A percentile compares a stretch with the other conserved stretches of the same genome.
These are phyloP conservation scores for Amanita molliuscula DNA, from an alignment of 768 basidiomycete genomes.

Conservation along the genomic window DNA sequence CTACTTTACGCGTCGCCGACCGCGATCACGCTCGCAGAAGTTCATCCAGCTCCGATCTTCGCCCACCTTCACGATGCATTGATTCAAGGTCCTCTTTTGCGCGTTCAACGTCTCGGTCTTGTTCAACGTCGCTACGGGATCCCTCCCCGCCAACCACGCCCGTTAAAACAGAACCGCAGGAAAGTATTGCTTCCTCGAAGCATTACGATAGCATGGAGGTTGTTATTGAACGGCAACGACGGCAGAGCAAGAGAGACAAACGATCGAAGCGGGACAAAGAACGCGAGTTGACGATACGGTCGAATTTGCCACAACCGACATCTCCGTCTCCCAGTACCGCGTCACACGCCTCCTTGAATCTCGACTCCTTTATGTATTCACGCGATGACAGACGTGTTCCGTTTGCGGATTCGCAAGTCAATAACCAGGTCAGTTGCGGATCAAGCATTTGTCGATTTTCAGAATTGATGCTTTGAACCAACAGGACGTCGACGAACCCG, in stretches of 20 bases:
- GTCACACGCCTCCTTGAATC: conserved; percentile 32
- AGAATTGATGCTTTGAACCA: conserved; percentile 4
- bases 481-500: conserved; percentile 21
- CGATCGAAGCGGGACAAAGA: conserved; percentile 38
- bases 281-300: conserved; percentile 27
- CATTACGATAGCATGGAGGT: conserved; percentile 69
- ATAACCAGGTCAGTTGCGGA: conserved; percentile 33
- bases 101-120: conserved; percentile 34
- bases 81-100: conserved; percentile 25
- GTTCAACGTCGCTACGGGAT: conserved; percentile 41
- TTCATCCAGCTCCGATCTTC: conserved; percentile 21
- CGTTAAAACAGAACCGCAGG: conserved; percentile 52
- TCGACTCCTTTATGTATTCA: conserved; percentile 40
- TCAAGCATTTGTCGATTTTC: conserved; percentile 6
- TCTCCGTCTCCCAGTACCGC: conserved; percentile 45
- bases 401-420: conserved; percentile 19
- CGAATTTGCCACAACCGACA: conserved; percentile 23
- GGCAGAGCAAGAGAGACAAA: conserved; percentile 44
- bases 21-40: conserved; percentile 21
- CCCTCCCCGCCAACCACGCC: conserved; percentile 50
- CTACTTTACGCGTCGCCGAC: conserved; percentile 34
- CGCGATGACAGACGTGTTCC: conserved; percentile 41
- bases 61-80: conserved; percentile 24
- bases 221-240: conserved; percentile 65
- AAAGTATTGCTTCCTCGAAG: conserved; percentile 37